Evolutionary conservation across 768 basidiomycete genomes (phyloP), one percentile per base, ranked within the genome.

Genomic region (Pleurotus citrinopileatus): DNA sequence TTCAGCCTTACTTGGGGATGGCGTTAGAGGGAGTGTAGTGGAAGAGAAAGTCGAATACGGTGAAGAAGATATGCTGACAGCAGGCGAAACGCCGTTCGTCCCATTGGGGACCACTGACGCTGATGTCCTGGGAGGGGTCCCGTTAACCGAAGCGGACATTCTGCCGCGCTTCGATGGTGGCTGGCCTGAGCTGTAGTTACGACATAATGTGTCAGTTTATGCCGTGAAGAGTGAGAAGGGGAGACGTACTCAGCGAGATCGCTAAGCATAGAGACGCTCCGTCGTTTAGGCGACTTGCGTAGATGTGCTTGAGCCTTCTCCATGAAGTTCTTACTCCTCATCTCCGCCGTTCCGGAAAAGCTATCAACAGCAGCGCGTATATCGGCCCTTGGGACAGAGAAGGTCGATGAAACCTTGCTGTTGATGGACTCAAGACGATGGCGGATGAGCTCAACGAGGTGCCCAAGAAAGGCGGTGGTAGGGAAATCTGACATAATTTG

Each of bases 261-360:
- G 4, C 67, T 73, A 17, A 75, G 73, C 20, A 70, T 64, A 23
- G 79, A 79, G 4, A 71, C 63, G 29, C 74, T 73, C 23, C 74
- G 67, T 29, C 83, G 75, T 61, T 78, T 80, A 4, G 72, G 72
- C 15, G 76, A 74, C 22, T 77, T 70, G 56, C 81, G 32, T n/a
- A 73, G 23, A 69, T 60, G 57, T 67, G 77, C 73, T 57, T 74
- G 67, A 22, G 62, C 61, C 70, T 22, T 63, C 38, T 40, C 38
- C 38, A 40, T 40, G 17, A 40, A 40, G 2, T 7, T 19, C 7
- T 12, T 40, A 19, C 38, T 40, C 13, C 38, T 13, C 19, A 7
- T 40, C 19, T 40, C 38, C 7, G 19, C 38, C 17, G 17, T 13
- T 7, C 12, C 12, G 12, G 38, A 63, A 26, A 77, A 65, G 13